Percentiles rank a stretch among this genome's conserved stretches.
These are phyloP conservation scores for Exophiala oligosperma DNA, from an alignment of 2,329 filamentous ascomycete species.

Conservation along the genomic window DNA sequence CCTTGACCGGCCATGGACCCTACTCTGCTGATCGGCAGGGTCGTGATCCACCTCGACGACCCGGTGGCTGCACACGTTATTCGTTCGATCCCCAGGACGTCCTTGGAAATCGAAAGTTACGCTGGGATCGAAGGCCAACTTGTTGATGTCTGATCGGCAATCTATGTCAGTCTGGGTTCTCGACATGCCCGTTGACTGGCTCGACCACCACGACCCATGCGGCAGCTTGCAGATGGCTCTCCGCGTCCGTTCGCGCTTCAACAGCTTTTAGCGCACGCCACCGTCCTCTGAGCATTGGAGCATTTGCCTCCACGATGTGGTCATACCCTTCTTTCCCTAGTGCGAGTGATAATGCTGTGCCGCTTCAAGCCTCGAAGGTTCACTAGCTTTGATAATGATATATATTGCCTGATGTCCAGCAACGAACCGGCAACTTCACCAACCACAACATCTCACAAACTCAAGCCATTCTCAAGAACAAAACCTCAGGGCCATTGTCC, in stretches of 20 bases:
- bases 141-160: slow-evolving; percentile 16
- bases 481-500: no score
- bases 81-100: slow-evolving; percentile 10
- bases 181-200: slow-evolving; percentile 3
- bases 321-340: slow-evolving; percentile 1
- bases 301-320: slow-evolving; percentile 4
- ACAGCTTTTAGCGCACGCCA: slow-evolving; percentile 2
- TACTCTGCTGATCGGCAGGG: slow-evolving; percentile 23
- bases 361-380: not conserved
- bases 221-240: slow-evolving; percentile 19
- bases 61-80: not conserved
- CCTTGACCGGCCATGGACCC: slow-evolving; percentile 9
- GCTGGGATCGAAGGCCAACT: slow-evolving; percentile 19
- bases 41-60: slow-evolving; percentile 8
- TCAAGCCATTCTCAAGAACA: not conserved
- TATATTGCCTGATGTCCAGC: not conserved
- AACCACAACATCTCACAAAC: not conserved
- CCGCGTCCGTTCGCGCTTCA: not conserved
- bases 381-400: not conserved
- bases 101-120: slow-evolving; percentile 15
- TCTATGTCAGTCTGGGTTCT: slow-evolving; percentile 8
- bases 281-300: not conserved
- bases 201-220: slow-evolving; percentile 5
- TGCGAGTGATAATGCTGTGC: not conserved
- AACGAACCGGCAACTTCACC: not conserved